Percentiles rank a stretch among this genome's conserved stretches.
Evolutionary conservation across 306 rosid species (phyloP).

Genomic region (Carpinus fangiana): DNA sequence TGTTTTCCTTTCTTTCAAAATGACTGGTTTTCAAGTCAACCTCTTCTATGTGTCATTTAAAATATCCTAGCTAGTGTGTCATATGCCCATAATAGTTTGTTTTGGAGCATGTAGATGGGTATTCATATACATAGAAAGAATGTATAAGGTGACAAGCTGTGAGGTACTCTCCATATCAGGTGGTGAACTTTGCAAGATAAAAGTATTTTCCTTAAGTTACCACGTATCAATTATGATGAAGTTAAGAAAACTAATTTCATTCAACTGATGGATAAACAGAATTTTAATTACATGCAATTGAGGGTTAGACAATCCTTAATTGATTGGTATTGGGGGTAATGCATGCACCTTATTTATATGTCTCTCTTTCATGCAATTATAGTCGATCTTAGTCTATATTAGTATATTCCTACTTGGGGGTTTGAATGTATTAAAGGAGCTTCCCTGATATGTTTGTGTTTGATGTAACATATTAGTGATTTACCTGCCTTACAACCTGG

Average conservation of each 20-base stretch:
- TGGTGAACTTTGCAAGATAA: background rate
- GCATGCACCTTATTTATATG: background rate
- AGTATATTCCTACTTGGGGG: background rate
- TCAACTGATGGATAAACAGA: background rate
- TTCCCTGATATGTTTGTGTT: background rate
- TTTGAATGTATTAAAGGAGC: background rate
- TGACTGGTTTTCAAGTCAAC: conserved; percentile 5
- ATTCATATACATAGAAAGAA: background rate
- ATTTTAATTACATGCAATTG: background rate
- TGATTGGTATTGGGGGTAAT: background rate
- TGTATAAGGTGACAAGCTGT: background rate
- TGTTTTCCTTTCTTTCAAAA: conserved; percentile 32
- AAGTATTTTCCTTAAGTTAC: background rate
- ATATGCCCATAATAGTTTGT: conserved; percentile 5
- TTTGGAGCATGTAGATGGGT: background rate
- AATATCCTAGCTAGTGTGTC: background rate
- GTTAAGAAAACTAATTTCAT: background rate
- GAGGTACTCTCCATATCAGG: background rate
- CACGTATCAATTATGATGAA: background rate
- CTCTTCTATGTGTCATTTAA: background rate
- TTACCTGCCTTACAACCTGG: background rate
- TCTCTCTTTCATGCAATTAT: background rate
- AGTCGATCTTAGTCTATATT: background rate
- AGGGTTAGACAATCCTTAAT: background rate
- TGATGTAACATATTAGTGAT: background rate